Evolutionary conservation across 139 green algal species (phyloP).

Genomic region (Volvox reticuliferus): DNA sequence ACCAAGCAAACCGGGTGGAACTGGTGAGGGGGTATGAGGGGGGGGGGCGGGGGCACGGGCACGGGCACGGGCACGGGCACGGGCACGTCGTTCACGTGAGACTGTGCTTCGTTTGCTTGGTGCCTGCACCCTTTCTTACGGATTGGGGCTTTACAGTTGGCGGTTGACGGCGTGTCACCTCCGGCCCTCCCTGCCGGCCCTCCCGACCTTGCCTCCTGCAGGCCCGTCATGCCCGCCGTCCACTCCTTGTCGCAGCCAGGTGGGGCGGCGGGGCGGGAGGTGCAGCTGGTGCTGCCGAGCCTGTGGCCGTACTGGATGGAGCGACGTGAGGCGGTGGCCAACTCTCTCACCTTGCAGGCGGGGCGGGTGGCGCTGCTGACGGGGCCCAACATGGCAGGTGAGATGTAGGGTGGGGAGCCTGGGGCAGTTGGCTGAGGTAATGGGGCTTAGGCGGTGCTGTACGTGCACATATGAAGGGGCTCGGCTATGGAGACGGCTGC

Average conservation of each 20-base stretch:
- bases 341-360: constrained; percentile 63
- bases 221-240: constrained; percentile 11
- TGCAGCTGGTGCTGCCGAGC: constrained; percentile 55
- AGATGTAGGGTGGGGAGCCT: background rate
- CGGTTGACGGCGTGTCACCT: too few relatives aligned
- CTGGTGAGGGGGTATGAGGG: constrained; percentile 5
- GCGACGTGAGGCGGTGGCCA: constrained; percentile 54
- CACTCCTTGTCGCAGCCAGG: background rate
- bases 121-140: too few relatives aligned
- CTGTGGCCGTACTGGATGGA: constrained; percentile 92
- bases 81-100: too few relatives aligned
- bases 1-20: constrained; percentile 41
- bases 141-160: too few relatives aligned
- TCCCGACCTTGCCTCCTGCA: background rate
- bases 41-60: background rate
- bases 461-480: too few relatives aligned
- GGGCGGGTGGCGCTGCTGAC: constrained; percentile 85
- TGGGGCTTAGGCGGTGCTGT: background rate
- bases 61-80: background rate
- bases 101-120: too few relatives aligned
- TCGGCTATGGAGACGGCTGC: too few relatives aligned
- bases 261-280: background rate
- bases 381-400: constrained; percentile 93
- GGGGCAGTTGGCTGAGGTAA: background rate
- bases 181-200: background rate